Evolutionary conservation across 2,329 filamentous ascomycete genomes (phyloP).

Genomic region (Exophiala viscosa): DNA sequence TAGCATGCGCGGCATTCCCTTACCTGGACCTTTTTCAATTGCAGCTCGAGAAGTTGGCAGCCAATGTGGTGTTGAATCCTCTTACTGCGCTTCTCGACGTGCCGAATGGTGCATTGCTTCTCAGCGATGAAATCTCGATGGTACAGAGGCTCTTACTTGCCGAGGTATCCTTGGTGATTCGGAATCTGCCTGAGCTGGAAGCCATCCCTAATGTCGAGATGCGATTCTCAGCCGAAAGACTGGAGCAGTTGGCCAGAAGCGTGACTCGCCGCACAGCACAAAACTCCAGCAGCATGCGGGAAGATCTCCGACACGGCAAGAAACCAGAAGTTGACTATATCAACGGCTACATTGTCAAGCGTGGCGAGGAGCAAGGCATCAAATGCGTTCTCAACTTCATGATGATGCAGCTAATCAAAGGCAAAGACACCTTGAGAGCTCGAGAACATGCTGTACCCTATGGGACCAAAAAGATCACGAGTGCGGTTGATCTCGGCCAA

Average conservation of each 20-base stretch:
- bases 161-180: constrained; percentile 71
- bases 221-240: constrained; percentile 58
- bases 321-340: constrained; percentile 76
- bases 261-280: constrained; percentile 54
- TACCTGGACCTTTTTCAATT: constrained; percentile 61
- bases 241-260: constrained; percentile 57
- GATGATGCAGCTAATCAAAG: constrained; percentile 69
- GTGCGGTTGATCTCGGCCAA: constrained; percentile 6
- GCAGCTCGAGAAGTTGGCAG: constrained; percentile 75
- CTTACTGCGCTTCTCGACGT: constrained; percentile 75
- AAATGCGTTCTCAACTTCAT: constrained; percentile 68
- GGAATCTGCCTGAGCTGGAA: constrained; percentile 68
- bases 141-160: constrained; percentile 68
- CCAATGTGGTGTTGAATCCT: constrained; percentile 74
- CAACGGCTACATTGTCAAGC: constrained; percentile 79
- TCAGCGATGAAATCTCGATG: constrained; percentile 62
- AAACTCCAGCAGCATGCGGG: constrained; percentile 65
- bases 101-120: constrained; percentile 66
- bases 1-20: constrained; percentile 58
- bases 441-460: constrained; percentile 10
- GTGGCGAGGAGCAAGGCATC: constrained; percentile 70
- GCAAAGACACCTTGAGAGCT: constrained; percentile 41
- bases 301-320: constrained; percentile 58
- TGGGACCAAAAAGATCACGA: constrained; percentile 10
- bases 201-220: constrained; percentile 57